Base-by-base conservation (phyloP, 2,329 filamentous ascomycete genomes). In the Aschersonia sp. region DNA sequence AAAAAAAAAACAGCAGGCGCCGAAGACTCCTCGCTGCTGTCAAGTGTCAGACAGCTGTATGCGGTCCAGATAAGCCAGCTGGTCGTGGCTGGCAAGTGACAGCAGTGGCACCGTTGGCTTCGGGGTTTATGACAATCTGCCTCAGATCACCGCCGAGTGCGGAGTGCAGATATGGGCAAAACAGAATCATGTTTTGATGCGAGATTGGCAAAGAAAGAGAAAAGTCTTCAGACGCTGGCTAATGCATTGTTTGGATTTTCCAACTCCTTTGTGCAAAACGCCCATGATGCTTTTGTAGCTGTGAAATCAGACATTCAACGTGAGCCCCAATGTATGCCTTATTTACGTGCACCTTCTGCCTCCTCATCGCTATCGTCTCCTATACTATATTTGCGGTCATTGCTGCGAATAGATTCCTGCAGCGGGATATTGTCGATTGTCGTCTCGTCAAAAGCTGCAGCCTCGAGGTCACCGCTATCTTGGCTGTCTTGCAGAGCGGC, bases 361-460 rank as follows among this genome's bases (percentile, higher is more conserved):
- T 61, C 60, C 44, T 74, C 75, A 47, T 79, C 75, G 54, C 74
- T 79, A 46, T 69, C 75, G 14, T 67, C 74, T 14, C 75, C 78
- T 7, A 80, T 64, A 48, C 70, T 73, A 58, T 83, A 83, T 52
- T 69, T 68, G 48, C 70, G 67, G 42, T 68, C 61, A 42, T 64
- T 54, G 30, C 59, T 62, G 14, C 61, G 48, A 5, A 29, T 66
- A 1, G 75, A 73, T 29, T 71, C 72, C 39, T 66, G 60, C 32
- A 71, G 63, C 52, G 78, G 74, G 40, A 83, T 61, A 51, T 81
- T 76, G 50, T 82, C 78, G 42, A 83, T 62, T 59, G 81, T 77
- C 52, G 70, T 77, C 66, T 83, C 80, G 53, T 82, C 78, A 55
- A 83, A 83, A 54, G 81, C 78, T 2, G 70, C 76, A 1, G 77